Evolutionary conservation across 1,284 basidiomycete species (phyloP).

Genomic region (Apiotrichum siamense): DNA sequence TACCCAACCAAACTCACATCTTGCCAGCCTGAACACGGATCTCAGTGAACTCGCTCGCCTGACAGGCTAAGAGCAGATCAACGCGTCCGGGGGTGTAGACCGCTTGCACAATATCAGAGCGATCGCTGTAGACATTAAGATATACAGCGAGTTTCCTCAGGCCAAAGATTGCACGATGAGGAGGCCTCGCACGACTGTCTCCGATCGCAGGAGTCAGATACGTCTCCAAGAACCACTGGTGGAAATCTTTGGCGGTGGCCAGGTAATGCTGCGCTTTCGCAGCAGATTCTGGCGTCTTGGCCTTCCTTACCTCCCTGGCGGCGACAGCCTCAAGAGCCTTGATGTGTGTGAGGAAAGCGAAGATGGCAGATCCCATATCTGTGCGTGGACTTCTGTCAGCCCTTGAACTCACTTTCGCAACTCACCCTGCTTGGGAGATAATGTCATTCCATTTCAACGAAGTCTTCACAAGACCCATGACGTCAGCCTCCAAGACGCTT

Average conservation of each 20-base stretch:
- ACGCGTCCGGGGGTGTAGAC: conserved; percentile 35
- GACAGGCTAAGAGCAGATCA: conserved; percentile 36
- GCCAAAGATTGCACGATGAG: conserved; percentile 27
- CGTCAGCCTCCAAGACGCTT: conserved; percentile 16
- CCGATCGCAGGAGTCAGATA: conserved; percentile 25
- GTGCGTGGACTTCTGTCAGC: conserved; percentile 25
- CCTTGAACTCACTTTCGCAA: no score
- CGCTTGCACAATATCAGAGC: neutral
- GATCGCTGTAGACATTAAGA: conserved; percentile 29
- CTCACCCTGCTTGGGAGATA: conserved; percentile 33
- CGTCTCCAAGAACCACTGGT: conserved; percentile 25
- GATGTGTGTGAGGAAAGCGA: conserved; percentile 29
- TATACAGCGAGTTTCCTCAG: conserved; percentile 26
- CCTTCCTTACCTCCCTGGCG: conserved; percentile 5
- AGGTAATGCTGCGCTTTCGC: neutral
- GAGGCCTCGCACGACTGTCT: conserved; percentile 25
- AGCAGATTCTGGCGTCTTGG: conserved; percentile 4
- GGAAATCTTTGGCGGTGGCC: conserved; percentile 10
- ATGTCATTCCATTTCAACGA: conserved; percentile 25
- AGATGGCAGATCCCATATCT: conserved; percentile 33
- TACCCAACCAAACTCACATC: conserved; percentile 39
- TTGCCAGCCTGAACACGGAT: conserved; percentile 29
- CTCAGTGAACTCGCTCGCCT: conserved; percentile 43
- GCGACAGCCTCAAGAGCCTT: conserved; percentile 15
- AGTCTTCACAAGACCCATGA: conserved; percentile 26